Percentiles rank a stretch among this genome's conserved stretches.
Conservation (phyloP, 2,329 filamentous ascomycete species). For the Fulvia fulva region DNA sequence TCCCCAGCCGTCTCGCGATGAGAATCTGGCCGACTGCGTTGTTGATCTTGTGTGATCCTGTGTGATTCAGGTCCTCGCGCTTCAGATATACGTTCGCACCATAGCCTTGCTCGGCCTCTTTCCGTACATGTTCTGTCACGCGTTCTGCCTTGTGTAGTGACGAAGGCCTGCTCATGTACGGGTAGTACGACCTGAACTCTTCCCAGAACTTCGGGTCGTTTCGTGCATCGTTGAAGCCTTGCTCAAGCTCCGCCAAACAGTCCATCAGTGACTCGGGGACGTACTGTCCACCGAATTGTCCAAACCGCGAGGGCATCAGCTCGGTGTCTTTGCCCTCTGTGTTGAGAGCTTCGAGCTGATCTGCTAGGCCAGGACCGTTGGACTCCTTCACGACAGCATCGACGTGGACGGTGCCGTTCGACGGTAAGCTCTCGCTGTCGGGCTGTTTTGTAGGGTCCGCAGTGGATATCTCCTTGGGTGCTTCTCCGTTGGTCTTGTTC, state of each 20-base stretch:
- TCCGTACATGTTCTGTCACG: conserved; percentile 61
- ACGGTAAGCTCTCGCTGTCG: conserved; percentile 28
- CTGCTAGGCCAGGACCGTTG: conserved; percentile 65
- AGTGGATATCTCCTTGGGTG: conserved; percentile 33
- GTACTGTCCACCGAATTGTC: conserved; percentile 95
- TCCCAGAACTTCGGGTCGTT: conserved; percentile 94
- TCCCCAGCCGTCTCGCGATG: conserved; percentile 78
- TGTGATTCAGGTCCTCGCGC: conserved; percentile 96
- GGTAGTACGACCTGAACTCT: conserved; percentile 92
- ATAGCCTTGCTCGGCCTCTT: conserved; percentile 52
- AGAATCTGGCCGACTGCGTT: conserved; percentile 93
- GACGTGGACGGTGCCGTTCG: conserved; percentile 58
- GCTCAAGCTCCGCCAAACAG: conserved; percentile 84
- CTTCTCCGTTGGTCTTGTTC: conserved; percentile 27
- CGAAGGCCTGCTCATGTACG: conserved; percentile 93
- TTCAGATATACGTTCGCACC: conserved; percentile 98
- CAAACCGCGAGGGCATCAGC: conserved; percentile 79
- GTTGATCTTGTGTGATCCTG: conserved; percentile 98
- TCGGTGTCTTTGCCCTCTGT: conserved; percentile 47
- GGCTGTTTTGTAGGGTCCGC: conserved; percentile 34
- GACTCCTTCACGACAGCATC: conserved; percentile 62
- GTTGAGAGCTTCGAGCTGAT: conserved; percentile 80
- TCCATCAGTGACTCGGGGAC: conserved; percentile 98
- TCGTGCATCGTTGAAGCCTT: conserved; percentile 81
- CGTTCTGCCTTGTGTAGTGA: conserved; percentile 85